These are phyloP conservation scores for Poa pratensis DNA, from an alignment of 176 grass and related monocot species.

Conservation along the genomic window DNA sequence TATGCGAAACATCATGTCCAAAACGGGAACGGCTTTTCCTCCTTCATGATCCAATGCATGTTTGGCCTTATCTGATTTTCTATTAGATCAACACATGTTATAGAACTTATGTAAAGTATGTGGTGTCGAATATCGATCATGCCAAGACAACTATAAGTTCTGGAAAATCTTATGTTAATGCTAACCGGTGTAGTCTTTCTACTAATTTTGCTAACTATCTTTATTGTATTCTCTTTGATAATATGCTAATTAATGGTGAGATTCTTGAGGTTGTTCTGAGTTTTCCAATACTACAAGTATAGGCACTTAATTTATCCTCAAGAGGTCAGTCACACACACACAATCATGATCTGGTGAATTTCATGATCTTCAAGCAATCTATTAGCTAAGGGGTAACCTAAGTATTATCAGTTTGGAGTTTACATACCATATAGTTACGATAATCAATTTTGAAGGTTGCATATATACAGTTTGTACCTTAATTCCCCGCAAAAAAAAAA, in stretches of 20 bases:
- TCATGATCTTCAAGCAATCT: background rate
- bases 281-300: conserved; percentile 22
- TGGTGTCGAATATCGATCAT: background rate
- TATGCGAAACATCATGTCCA: conserved; percentile 13
- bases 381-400: background rate
- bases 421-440: background rate
- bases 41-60: conserved; percentile 31
- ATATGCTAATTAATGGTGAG: conserved; percentile 8
- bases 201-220: background rate
- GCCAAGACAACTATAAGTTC: background rate
- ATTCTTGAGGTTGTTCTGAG: background rate
- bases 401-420: background rate
- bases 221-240: background rate
- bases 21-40: background rate
- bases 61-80: background rate
- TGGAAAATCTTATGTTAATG: background rate
- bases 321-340: background rate
- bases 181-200: background rate
- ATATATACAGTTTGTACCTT: too few species aligned
- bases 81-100: background rate
- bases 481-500: too few species aligned
- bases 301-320: background rate
- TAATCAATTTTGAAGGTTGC: background rate
- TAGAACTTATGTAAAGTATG: background rate
- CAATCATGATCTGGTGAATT: conserved; percentile 25